Base-by-base conservation (phyloP, 257 asterid species). In the Nemophila menziesii region DNA sequence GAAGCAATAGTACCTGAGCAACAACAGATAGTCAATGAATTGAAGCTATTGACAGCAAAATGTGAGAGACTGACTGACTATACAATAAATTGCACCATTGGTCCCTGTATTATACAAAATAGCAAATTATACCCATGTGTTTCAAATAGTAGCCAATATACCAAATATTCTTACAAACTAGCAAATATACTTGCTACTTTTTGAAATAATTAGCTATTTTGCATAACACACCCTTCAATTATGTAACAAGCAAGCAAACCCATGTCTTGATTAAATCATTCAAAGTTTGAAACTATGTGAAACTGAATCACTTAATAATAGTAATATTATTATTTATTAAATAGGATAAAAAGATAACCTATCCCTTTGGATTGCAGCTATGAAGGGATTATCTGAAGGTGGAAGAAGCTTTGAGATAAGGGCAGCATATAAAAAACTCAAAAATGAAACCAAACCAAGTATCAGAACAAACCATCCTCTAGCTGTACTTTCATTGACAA, bases 1-100 rank as follows among this genome's bases (percentile, higher is more conserved):
- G 69, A 80, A 75, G 73, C 93, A 85, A 47, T 85, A 85, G 61
- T 85, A 80, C 73, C 92, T 85, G 87, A 42, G 24, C 3, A 19
- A 41, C 24, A 41, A 41, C 8, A 41, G 1, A 11, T 11, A 17
- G 3, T 41, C 26, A n/a, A n/a, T n/a, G n/a, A n/a, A n/a, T n/a
- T n/a, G n/a, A n/a, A n/a, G n/a, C n/a, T n/a, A n/a, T n/a, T n/a
- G n/a, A n/a, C n/a, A n/a, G n/a, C n/a, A n/a, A n/a, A n/a, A n/a
- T n/a, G n/a, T n/a, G n/a, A n/a, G n/a, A n/a, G n/a, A n/a, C n/a
- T n/a, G n/a, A n/a, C n/a, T n/a, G n/a, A n/a, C n/a, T n/a, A n/a
- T n/a, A n/a, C n/a, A n/a, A n/a, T n/a, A n/a, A n/a, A n/a, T n/a
- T n/a, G n/a, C n/a, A n/a, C n/a, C n/a, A n/a, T n/a, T n/a, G n/a